Base-by-base conservation (phyloP, 2,329 filamentous ascomycete genomes). In the Podosphaera fusca region DNA sequence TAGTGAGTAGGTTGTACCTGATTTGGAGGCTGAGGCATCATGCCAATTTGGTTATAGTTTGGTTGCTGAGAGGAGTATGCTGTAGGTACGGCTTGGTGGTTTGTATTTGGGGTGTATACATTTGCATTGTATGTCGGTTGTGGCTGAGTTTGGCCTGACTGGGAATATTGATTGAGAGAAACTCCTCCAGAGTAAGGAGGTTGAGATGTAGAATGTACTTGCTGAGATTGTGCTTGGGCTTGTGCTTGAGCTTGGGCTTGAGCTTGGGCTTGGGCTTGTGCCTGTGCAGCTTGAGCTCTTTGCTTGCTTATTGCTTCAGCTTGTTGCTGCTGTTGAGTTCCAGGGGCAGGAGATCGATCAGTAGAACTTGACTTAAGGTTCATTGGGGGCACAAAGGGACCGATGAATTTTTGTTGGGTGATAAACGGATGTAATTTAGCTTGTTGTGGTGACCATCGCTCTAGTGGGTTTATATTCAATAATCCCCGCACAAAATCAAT, bases 401-500 rank as follows among this genome's bases (percentile, higher is more conserved):
- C 89, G 0, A 89, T 95, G 67, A 84, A 98, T 73, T 96, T 98
- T 67, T 94, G 85, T 68, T 98, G 92, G 0, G 92, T 98, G 67
- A 98, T 98, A 70, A 98, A 98, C 0, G 92, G 92, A 67, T 98
- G 92, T 59, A 95, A 74, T 68, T 95, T 95, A 38, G 92, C 92
- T 71, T 98, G 92, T 66, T 95, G 90, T 5, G 92, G 92, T 3
- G 92, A 95, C 92, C 92, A 98, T 68, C 92, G 76, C 70, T 98
- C 92, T 38, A 98, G 76, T 2, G 92, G 92, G 67, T 95, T 98
- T 67, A 95, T 94, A 59, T 85, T 94, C 58, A 98, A 74, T 45
- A 98, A 71, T 12, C 92, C 92, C 62, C 92, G 82, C 31, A 96
- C 92, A 65, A 98, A 98, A 69, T 98, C 92, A 67, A 96, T 98